These are phyloP conservation scores for Cystofilobasidium macerans DNA, from an alignment of 768 basidiomycete genomes.

Conservation along the genomic window DNA sequence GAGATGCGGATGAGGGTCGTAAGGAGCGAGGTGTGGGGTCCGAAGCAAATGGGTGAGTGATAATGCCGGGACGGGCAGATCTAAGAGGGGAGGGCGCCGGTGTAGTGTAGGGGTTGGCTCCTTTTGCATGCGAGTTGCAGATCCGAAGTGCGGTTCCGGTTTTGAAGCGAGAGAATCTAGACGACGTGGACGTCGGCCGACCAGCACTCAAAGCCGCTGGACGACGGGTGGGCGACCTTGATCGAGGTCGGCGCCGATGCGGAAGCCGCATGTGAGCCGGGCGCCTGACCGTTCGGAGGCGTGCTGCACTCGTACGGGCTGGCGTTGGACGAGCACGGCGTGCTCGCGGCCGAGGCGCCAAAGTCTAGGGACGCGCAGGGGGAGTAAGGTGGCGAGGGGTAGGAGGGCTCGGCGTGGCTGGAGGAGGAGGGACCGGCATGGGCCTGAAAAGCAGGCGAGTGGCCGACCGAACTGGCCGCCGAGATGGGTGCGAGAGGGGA, in stretches of 20 bases:
- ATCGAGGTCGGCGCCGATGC: neutral
- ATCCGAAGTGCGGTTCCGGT: too few relatives aligned
- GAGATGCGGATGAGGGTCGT: too few relatives aligned
- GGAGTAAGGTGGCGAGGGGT: conserved; percentile 3
- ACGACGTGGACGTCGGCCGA: too few relatives aligned
- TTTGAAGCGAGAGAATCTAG: too few relatives aligned
- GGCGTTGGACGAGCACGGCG: neutral
- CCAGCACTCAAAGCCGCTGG: too few relatives aligned
- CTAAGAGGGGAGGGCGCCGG: too few relatives aligned
- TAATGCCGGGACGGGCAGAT: too few relatives aligned
- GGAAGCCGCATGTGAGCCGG: neutral
- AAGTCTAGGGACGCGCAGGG: conserved; percentile 6
- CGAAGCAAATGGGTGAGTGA: too few relatives aligned
- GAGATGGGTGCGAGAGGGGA: neutral
- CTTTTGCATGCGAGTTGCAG: too few relatives aligned
- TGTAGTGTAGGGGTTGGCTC: too few relatives aligned
- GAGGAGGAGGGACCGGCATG: neutral
- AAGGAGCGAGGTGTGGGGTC: too few relatives aligned
- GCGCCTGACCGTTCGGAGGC: neutral
- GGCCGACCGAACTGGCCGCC: neutral
- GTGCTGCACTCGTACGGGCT: neutral
- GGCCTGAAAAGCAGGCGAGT: neutral
- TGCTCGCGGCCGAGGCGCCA: neutral
- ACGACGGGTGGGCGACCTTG: neutral
- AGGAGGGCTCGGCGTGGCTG: neutral